Conservation (phyloP, 257 asterid species). For the Solanum commersonii region DNA sequence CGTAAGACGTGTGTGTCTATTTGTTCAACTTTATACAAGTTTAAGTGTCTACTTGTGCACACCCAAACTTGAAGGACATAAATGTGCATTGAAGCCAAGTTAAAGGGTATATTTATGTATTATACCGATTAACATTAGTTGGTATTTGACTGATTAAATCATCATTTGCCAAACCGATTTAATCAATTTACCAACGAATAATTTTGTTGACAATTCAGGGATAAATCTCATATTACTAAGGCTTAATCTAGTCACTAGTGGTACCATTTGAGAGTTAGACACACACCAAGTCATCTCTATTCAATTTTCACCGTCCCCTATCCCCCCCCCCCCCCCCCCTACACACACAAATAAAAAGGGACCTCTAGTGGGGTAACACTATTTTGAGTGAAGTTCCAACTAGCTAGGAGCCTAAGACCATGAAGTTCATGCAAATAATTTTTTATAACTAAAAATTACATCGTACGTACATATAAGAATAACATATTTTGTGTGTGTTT, state of each 20-base stretch:
- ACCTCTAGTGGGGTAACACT: not conserved
- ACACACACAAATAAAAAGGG: not conserved
- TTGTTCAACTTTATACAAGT: not conserved
- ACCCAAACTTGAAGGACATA: rapidly evolving
- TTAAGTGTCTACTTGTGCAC: too few species aligned
- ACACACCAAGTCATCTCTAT: not conserved
- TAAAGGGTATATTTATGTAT: not conserved
- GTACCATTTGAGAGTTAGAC: not conserved
- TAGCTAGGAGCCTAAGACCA: not conserved
- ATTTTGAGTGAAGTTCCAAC: not conserved
- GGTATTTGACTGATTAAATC: not conserved
- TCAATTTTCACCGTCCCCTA: too few species aligned
- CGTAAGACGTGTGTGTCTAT: not conserved
- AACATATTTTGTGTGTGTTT: not conserved
- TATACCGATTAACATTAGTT: not conserved
- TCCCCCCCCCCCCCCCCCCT: too few species aligned
- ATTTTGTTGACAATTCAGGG: too few species aligned
- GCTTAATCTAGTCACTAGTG: not conserved
- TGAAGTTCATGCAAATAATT: not conserved
- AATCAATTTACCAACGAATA: too few species aligned
- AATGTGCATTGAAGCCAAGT: not conserved
- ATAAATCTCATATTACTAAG: not conserved
- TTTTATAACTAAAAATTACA: not conserved
- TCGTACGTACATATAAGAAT: not conserved
- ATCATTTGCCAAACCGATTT: too few species aligned